A percentile compares a stretch with the other conserved stretches of the same genome.
phyloP scores from a whole-genome alignment of 805 yeast genomes.

The Komagataella pseudopastoris region DNA sequence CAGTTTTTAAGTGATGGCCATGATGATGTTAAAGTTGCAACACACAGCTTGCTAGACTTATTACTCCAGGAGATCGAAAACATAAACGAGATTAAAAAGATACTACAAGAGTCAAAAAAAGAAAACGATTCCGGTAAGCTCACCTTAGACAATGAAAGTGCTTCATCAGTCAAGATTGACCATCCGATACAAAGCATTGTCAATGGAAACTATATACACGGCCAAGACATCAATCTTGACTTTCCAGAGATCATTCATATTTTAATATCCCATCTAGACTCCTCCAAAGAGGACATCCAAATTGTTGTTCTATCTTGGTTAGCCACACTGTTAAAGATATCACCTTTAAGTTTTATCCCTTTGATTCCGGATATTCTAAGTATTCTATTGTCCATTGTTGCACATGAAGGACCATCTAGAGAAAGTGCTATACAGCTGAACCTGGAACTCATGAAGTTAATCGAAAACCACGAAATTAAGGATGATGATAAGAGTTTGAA shows the following conservation, averaged over 20 bases:
- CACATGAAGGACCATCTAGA: slow-evolving; percentile 35
- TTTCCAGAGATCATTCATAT: slow-evolving; percentile 72
- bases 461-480: slow-evolving; percentile 25
- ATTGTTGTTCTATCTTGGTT: slow-evolving; percentile 76
- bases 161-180: slow-evolving; percentile 13
- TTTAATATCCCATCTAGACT: slow-evolving; percentile 66
- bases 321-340: slow-evolving; percentile 52
- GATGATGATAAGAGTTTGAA: slow-evolving; percentile 28
- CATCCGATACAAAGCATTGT: slow-evolving; percentile 13
- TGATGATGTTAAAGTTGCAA: slow-evolving; percentile 76
- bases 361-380: slow-evolving; percentile 66
- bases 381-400: slow-evolving; percentile 48
- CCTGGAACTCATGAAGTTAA: slow-evolving; percentile 37
- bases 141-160: slow-evolving; percentile 13
- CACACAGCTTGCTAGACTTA: slow-evolving; percentile 62
- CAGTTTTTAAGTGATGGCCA: slow-evolving; percentile 72
- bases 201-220: slow-evolving; percentile 50
- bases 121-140: slow-evolving; percentile 9
- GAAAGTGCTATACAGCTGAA: slow-evolving; percentile 46
- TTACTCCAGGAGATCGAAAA: slow-evolving; percentile 71
- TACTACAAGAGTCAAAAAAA: slow-evolving; percentile 20
- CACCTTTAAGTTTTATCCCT: slow-evolving; percentile 64
- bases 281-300: slow-evolving; percentile 65
- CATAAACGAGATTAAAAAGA: slow-evolving; percentile 53
- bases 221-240: slow-evolving; percentile 75